Evolutionary conservation across 805 yeast genomes (phyloP), one percentile per base, ranked within the genome.

Genomic region (Kazachstania bromeliacearum): DNA sequence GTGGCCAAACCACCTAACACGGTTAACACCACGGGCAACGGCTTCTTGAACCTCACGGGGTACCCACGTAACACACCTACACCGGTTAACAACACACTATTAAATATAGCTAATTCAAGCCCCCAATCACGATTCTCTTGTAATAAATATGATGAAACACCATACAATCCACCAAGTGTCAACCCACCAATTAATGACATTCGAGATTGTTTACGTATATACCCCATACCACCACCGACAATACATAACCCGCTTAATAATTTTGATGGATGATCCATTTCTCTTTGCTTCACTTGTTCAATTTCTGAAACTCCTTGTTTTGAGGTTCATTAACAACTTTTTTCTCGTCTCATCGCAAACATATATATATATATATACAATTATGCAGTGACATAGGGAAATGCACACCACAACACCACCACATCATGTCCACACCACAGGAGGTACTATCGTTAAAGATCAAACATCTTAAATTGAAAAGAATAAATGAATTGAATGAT

Each of bases 131-230:
- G 77, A 55, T 85, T 83, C 37, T 77, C 63, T 45, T 73, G 70
- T 42, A 85, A 63, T 45, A 88, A 67, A 59, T 85, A 83, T 13
- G 94, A 89, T 2, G 85, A 78, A 39, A 66, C 53, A n/a, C 80
- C 82, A 53, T 71, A 82, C 19, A 75, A 52, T 2, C 71, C 64
- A 10, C 81, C 68, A 43, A 82, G 64, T 1, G 76, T 59, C 7
- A 73, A 44, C 27, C 96, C 96, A 1, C 89, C 95, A 33, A 75
- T 62, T 37, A 88, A 67, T 0, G 95, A 85, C 16, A 94, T 94
- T 25, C 79, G 52, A 2, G 95, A 83, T 9, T 79, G 73, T 48
- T 81, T 80, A 35, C 76, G 75, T 60, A 61, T 50, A 59, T 64
- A 83, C 27, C 92, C 92, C 60, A 76, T 70, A 27, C 73, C 44